Base-by-base conservation (phyloP, 2,329 filamentous ascomycete species). In the Mollisia scopiformis region DNA sequence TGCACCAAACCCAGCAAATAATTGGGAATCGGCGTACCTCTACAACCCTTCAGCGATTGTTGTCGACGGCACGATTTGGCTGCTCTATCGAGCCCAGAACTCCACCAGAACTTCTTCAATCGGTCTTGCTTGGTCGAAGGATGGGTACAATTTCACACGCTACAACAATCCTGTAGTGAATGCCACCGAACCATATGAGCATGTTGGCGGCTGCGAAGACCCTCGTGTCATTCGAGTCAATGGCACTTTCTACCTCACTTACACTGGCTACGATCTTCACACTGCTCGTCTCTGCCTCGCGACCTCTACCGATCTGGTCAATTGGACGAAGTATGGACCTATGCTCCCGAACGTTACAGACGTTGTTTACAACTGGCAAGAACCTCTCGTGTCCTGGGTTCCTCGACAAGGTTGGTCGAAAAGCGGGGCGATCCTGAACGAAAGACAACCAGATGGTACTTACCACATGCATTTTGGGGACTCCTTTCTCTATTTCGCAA, bases 41-140 rank as follows among this genome's bases (percentile, higher is more conserved):
- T 72, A 72, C 64, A 71, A 73, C 28, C 69, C 70, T 2, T 67
- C 69, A 16, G 70, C 71, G 10, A 72, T 73, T 8, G 71, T 73
- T 1, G 58, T 73, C 11, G 68, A 73, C 30, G 61, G 69, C 19
- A 71, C 59, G 8, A 65, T 76, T 35, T 75, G 71, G 57, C 64
- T 77, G 16, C 67, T 76, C 3, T 76, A 76, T 65, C 72, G 74
- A 8, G 74, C 75, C 3, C 75, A 76, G 59, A 73, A 76, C 61
- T 62, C 63, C 1, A 68, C 64, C 16, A 70, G 71, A 39, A 71
- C 68, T 4, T 75, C 73, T 16, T 70, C 67, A 31, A 71, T 76
- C 30, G 74, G 74, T 7, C 69, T 76, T 1, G 75, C 74, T 3
- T 76, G 74, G 75, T 76, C 74, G 2, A 68, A 59, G 28, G 72